Percentiles rank a stretch among this genome's conserved stretches.
Evolutionary conservation across 805 yeast genomes (phyloP).

Genomic region (Candida palmyrensis): DNA sequence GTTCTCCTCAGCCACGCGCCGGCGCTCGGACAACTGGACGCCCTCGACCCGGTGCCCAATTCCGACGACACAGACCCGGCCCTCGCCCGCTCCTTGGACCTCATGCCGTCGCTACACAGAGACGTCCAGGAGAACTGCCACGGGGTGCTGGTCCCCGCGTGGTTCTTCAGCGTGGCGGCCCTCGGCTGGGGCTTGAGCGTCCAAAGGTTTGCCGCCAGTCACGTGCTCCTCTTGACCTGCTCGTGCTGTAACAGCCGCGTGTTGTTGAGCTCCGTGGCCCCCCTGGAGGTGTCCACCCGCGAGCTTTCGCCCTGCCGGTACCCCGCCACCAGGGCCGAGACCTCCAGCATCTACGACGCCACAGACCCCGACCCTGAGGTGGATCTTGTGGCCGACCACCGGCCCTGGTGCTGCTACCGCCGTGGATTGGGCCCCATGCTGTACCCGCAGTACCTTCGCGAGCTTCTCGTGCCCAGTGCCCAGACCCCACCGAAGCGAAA

Average conservation of each 20-base stretch:
- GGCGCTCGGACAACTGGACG: too few species aligned
- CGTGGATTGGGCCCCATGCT: conserved; percentile 9
- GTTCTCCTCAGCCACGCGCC: conserved; percentile 7
- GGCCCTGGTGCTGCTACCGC: conserved; percentile 29
- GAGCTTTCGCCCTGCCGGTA: conserved; percentile 26
- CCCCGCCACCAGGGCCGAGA: conserved; percentile 11
- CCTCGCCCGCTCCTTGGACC: conserved; percentile 21
- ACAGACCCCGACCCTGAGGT: conserved; percentile 10
- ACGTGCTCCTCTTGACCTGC: conserved; percentile 30
- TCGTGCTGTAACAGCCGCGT: conserved; percentile 31
- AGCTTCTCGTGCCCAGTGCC: conserved; percentile 4
- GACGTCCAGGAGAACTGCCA: conserved; percentile 32
- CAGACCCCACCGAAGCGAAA: conserved; percentile 11
- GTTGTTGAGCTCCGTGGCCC: conserved; percentile 12
- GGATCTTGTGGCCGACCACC: conserved; percentile 25
- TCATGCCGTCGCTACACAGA: conserved; percentile 26
- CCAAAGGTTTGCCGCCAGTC: conserved; percentile 21
- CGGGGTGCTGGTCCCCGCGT: conserved; percentile 18
- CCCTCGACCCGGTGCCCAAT: too few species aligned
- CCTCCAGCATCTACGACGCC: not conserved
- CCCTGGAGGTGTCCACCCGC: conserved; percentile 16
- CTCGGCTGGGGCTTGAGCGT: conserved; percentile 34
- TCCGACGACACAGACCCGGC: conserved; percentile 11
- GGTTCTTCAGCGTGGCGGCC: conserved; percentile 31
- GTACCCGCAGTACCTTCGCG: conserved; percentile 17